A percentile compares a stretch with the other conserved stretches of the same genome.
These are phyloP conservation scores for Picocystis sp. DNA, from an alignment of 163 green algal species.

Conservation along the genomic window DNA sequence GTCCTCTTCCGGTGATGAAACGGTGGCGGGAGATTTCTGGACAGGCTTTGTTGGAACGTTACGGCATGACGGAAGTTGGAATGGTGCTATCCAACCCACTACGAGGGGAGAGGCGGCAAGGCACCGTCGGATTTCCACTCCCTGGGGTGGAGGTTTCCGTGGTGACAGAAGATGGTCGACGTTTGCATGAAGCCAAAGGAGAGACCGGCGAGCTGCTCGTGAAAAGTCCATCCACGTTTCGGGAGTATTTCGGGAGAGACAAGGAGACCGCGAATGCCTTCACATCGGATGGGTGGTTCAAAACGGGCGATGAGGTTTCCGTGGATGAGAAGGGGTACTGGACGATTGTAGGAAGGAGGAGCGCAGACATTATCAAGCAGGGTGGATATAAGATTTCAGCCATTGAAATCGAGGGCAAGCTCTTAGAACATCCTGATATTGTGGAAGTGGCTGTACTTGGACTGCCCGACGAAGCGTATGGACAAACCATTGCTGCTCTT, in stretches of 20 bases:
- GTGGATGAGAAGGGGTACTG: constrained; percentile 23
- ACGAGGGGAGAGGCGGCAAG: constrained; percentile 37
- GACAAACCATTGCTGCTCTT: constrained; percentile 25
- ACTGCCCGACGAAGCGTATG: constrained; percentile 36
- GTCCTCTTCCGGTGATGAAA: constrained; percentile 49
- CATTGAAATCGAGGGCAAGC: constrained; percentile 44
- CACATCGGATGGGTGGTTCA: constrained; percentile 68
- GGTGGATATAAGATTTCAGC: constrained; percentile 79
- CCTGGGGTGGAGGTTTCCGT: constrained; percentile 50
- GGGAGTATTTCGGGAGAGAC: constrained; percentile 63
- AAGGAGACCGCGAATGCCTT: constrained; percentile 69
- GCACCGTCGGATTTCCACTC: constrained; percentile 69
- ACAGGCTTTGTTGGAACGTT: constrained; percentile 51
- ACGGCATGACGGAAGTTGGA: constrained; percentile 94
- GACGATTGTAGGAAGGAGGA: constrained; percentile 49
- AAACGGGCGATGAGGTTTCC: constrained; percentile 44
- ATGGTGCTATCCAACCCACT: constrained; percentile 77
- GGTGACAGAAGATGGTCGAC: constrained; percentile 1
- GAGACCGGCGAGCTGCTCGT: constrained; percentile 52
- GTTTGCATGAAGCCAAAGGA: background rate
- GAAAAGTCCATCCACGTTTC: constrained; percentile 29
- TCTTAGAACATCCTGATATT: constrained; percentile 48
- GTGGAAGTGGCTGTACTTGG: constrained; percentile 42
- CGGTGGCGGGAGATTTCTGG: constrained; percentile 56
- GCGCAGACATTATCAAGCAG: constrained; percentile 90